These are phyloP conservation scores for Trifolium dubium DNA, from an alignment of 306 rosid genomes.

Conservation along the genomic window DNA sequence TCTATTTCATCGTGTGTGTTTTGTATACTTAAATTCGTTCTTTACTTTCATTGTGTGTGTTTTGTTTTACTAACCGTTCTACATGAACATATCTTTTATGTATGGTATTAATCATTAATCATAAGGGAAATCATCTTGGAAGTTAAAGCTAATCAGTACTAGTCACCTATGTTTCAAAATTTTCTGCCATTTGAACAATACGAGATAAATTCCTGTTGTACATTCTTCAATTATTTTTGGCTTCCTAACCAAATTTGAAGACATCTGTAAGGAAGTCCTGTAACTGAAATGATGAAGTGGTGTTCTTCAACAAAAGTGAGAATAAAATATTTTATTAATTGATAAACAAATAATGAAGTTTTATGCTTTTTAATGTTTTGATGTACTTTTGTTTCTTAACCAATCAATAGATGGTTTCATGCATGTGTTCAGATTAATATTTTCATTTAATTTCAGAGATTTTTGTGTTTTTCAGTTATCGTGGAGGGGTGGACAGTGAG, in stretches of 20 bases:
- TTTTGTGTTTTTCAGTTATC: slow-evolving; percentile 67
- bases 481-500: slow-evolving; percentile 96
- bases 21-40: slow-evolving; percentile 16
- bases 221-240: slow-evolving; percentile 30
- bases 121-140: slow-evolving; percentile 12
- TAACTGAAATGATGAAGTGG: slow-evolving; percentile 11
- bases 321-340: slow-evolving; percentile 13
- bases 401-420: not conserved
- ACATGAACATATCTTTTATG: slow-evolving; percentile 4
- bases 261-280: slow-evolving; percentile 10
- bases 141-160: not conserved
- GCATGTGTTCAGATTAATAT: slow-evolving; percentile 24
- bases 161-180: slow-evolving; percentile 9
- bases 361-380: slow-evolving; percentile 26
- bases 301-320: slow-evolving; percentile 25
- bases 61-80: slow-evolving; percentile 2
- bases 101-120: slow-evolving; percentile 7
- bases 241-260: slow-evolving; percentile 12
- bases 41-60: slow-evolving; percentile 31
- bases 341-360: slow-evolving; percentile 28
- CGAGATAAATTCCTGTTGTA: slow-evolving; percentile 9
- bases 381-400: slow-evolving; percentile 23
- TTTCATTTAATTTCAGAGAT: slow-evolving; percentile 29
- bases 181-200: slow-evolving; percentile 33
- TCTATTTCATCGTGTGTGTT: slow-evolving; percentile 32